A percentile compares a stretch with the other conserved stretches of the same genome.
These are phyloP conservation scores for Polychaeton citri DNA, from an alignment of 2,329 filamentous ascomycete species.

Conservation along the genomic window DNA sequence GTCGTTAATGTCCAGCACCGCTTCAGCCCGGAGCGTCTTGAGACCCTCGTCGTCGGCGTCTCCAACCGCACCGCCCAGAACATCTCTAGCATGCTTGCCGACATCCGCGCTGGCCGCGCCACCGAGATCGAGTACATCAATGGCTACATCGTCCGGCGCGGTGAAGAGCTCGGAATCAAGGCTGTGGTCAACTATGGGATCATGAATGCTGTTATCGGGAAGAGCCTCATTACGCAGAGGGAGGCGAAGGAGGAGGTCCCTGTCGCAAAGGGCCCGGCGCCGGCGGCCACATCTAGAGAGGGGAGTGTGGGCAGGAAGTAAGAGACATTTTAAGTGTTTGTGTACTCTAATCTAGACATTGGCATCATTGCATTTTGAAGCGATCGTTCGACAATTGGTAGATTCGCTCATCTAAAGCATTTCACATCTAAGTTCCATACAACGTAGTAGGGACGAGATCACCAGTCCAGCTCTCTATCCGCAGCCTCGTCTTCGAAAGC, in stretches of 20 bases:
- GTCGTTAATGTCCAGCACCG: conserved; percentile 47
- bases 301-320: too few relatives aligned
- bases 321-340: too few relatives aligned
- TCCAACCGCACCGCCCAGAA: conserved; percentile 42
- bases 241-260: conserved; percentile 29
- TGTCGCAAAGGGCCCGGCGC: conserved; percentile 4
- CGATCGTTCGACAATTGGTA: too few relatives aligned
- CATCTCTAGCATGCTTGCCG: conserved; percentile 53
- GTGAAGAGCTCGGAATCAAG: conserved; percentile 57
- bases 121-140: conserved; percentile 80
- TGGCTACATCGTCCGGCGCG: conserved; percentile 70
- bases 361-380: too few relatives aligned
- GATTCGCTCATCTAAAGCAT: too few relatives aligned
- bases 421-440: too few relatives aligned
- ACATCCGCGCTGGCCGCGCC: conserved; percentile 44
- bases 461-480: conserved; percentile 2
- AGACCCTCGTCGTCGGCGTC: conserved; percentile 44
- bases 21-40: conserved; percentile 48
- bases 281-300: too few relatives aligned
- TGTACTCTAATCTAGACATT: too few relatives aligned
- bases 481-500: conserved; percentile 24
- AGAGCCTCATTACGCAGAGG: conserved; percentile 35
- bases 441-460: too few relatives aligned
- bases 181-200: conserved; percentile 62
- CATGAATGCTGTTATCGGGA: conserved; percentile 59